Percentiles rank a stretch among this genome's conserved stretches.
phyloP scores from a whole-genome alignment of 2,329 filamentous ascomycete genomes.

The Stagonosporopsis rhizophila region DNA sequence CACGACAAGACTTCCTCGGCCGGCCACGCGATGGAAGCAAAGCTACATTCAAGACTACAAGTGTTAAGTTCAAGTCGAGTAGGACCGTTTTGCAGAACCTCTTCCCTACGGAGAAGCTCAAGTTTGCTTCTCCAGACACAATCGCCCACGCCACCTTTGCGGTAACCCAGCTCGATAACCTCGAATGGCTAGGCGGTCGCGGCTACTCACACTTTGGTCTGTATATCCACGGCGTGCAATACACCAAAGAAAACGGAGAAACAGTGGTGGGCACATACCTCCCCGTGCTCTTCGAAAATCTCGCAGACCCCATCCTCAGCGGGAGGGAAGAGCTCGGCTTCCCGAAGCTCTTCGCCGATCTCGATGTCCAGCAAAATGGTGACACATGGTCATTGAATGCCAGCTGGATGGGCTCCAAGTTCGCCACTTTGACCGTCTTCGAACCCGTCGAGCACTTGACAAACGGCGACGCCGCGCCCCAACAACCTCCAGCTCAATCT shows the following conservation, averaged over 20 bases:
- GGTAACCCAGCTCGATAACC: slow-evolving; percentile 52
- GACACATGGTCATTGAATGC: slow-evolving; percentile 51
- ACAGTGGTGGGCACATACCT: slow-evolving; percentile 62
- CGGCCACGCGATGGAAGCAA: slow-evolving; percentile 27
- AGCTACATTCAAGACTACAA: slow-evolving; percentile 48
- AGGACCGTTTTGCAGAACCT: slow-evolving; percentile 52
- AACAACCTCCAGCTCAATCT: background rate
- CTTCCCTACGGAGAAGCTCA: slow-evolving; percentile 46
- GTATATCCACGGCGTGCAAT: slow-evolving; percentile 68
- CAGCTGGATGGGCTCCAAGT: slow-evolving; percentile 48
- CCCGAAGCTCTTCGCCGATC: slow-evolving; percentile 64
- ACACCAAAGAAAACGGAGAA: slow-evolving; percentile 58
- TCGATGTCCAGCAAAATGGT: slow-evolving; percentile 52
- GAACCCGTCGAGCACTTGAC: slow-evolving; percentile 21
- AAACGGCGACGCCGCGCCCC: slow-evolving; percentile 4
- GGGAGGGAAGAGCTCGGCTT: slow-evolving; percentile 68
- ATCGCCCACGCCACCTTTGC: slow-evolving; percentile 50
- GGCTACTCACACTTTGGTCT: slow-evolving; percentile 67
- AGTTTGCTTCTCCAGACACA: slow-evolving; percentile 49
- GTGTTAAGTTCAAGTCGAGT: slow-evolving; percentile 52
- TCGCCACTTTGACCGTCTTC: slow-evolving; percentile 40
- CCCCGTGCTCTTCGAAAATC: slow-evolving; percentile 64
- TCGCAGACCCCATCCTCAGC: slow-evolving; percentile 66
- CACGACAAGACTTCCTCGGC: slow-evolving; percentile 44
- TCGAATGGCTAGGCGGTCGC: slow-evolving; percentile 67